A percentile compares a stretch with the other conserved stretches of the same genome.
phyloP scores from a whole-genome alignment of 257 asterid species.

The Ophiorrhiza pumila region DNA sequence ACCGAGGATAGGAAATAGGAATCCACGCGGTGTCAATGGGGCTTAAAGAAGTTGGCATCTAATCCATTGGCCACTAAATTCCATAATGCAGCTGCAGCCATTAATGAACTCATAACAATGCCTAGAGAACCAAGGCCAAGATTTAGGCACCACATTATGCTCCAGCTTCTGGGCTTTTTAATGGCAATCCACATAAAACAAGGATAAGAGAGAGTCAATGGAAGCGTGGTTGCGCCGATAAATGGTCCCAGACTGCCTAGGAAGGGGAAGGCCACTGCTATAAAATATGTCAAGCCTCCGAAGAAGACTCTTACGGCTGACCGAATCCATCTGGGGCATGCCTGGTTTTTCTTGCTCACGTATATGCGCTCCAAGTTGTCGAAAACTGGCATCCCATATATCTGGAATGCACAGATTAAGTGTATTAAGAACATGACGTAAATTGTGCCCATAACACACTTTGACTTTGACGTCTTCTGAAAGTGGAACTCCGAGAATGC shows the following conservation, averaged over 20 bases:
- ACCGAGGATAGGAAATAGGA: too few relatives aligned
- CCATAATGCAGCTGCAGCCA: slow-evolving; percentile 46
- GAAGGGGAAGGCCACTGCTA: slow-evolving; percentile 61
- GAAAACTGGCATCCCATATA: slow-evolving; percentile 60
- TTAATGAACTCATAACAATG: slow-evolving; percentile 22
- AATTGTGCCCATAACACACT: slow-evolving; percentile 29
- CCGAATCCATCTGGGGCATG: slow-evolving; percentile 58
- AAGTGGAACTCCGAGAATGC: slow-evolving; percentile 32
- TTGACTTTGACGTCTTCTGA: slow-evolving; percentile 42
- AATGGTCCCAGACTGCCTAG: slow-evolving; percentile 46
- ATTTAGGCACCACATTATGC: slow-evolving; percentile 49
- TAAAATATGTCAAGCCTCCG: slow-evolving; percentile 53
- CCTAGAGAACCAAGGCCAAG: slow-evolving; percentile 48
- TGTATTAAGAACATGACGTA: slow-evolving; percentile 39
- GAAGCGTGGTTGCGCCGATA: slow-evolving; percentile 52
- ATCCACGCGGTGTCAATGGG: slow-evolving; percentile 30
- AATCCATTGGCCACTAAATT: slow-evolving; percentile 46
- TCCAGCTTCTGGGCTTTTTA: slow-evolving; percentile 36
- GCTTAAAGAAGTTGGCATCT: slow-evolving; percentile 68
- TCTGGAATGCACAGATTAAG: slow-evolving; percentile 53
- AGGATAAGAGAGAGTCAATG: slow-evolving; percentile 56
- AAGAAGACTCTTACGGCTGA: slow-evolving; percentile 38
- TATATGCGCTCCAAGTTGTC: slow-evolving; percentile 64
- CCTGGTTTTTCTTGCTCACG: slow-evolving; percentile 34
- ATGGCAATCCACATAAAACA: slow-evolving; percentile 72